A percentile compares a stretch with the other conserved stretches of the same genome.
These are phyloP conservation scores for Teunomyces barrocoloradensis DNA, from an alignment of 805 yeast genomes.

Conservation along the genomic window DNA sequence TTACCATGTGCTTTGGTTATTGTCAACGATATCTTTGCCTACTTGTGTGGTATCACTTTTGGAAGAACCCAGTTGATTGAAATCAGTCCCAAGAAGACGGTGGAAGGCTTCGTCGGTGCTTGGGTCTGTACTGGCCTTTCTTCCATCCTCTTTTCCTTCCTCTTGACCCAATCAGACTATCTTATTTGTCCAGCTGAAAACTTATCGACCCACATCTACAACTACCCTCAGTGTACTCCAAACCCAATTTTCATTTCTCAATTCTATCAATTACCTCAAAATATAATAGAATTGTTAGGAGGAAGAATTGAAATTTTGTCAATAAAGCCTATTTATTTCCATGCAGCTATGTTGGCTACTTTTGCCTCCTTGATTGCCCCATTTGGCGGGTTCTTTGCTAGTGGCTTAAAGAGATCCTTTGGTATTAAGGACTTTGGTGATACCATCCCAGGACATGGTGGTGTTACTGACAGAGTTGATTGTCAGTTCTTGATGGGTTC, in stretches of 20 bases:
- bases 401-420: constrained; percentile 95
- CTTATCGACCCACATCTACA: constrained; percentile 58
- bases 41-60: constrained; percentile 93
- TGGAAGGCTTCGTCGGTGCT: constrained; percentile 96
- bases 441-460: constrained; percentile 99
- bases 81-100: constrained; percentile 95
- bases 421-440: constrained; percentile 97
- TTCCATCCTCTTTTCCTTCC: constrained; percentile 62
- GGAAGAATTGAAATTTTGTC: constrained; percentile 48
- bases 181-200: constrained; percentile 85
- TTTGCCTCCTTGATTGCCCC: constrained; percentile 98
- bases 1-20: constrained; percentile 90
- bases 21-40: constrained; percentile 94
- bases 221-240: constrained; percentile 69
- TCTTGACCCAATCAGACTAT: constrained; percentile 65
- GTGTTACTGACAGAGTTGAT: constrained; percentile 95
- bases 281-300: constrained; percentile 47
- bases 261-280: constrained; percentile 69
- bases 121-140: constrained; percentile 89
- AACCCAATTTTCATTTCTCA: constrained; percentile 89
- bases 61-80: constrained; percentile 90
- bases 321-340: constrained; percentile 86
- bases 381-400: constrained; percentile 97
- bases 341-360: constrained; percentile 79
- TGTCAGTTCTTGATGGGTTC: constrained; percentile 98